Conservation (phyloP, 495 filamentous ascomycete genomes). For the Talaromyces nanjingensis region DNA sequence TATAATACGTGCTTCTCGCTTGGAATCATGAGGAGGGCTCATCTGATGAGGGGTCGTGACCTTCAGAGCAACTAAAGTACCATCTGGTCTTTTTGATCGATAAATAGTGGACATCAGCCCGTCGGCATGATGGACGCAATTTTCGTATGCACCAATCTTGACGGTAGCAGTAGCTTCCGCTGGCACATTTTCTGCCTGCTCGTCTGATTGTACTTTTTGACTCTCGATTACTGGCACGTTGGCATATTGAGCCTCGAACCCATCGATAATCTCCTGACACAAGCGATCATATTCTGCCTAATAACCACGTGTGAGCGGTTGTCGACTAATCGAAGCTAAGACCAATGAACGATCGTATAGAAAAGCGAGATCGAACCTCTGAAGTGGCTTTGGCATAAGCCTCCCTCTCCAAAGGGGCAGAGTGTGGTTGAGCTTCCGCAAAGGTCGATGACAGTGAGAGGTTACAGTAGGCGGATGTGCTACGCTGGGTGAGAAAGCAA, state of each 20-base stretch:
- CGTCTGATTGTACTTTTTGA: conserved; percentile 7
- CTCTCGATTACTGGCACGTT: conserved; percentile 14
- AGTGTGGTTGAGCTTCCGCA: conserved; percentile 35
- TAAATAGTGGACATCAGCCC: conserved; percentile 85
- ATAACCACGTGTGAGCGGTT: neutral
- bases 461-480: conserved; percentile 39
- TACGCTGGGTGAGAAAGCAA: conserved; percentile 19
- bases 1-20: conserved; percentile 71
- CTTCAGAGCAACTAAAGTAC: conserved; percentile 66
- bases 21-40: conserved; percentile 72
- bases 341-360: neutral
- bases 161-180: conserved; percentile 17
- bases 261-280: conserved; percentile 36
- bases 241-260: conserved; percentile 20
- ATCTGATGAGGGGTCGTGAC: conserved; percentile 68
- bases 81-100: conserved; percentile 36
- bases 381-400: conserved; percentile 34
- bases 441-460: conserved; percentile 29
- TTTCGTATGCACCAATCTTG: conserved; percentile 61
- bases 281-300: conserved; percentile 43
- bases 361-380: conserved; percentile 22
- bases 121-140: conserved; percentile 62
- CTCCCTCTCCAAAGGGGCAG: conserved; percentile 30
- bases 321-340: neutral
- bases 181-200: neutral